phyloP scores from a whole-genome alignment of 768 basidiomycete genomes.

The Daedalea quercina region DNA sequence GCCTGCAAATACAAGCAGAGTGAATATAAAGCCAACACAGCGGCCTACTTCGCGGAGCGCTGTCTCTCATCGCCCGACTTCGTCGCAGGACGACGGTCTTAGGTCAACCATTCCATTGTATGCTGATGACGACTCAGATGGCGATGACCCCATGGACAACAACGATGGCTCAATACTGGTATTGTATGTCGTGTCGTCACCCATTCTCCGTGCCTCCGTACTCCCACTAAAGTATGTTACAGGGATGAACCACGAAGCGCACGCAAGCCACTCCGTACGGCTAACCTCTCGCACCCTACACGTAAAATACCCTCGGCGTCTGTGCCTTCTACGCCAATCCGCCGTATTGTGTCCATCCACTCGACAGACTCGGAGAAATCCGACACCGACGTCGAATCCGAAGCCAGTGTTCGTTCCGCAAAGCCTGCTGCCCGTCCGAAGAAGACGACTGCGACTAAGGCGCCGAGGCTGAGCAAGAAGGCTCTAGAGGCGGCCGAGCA shows the following conservation, averaged over 20 bases:
- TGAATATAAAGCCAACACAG: neutral
- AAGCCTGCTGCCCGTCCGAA: conserved; percentile 11
- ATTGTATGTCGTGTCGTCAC: conserved; percentile 4
- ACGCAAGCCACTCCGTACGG: conserved; percentile 35
- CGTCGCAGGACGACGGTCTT: neutral
- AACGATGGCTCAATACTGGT: conserved; percentile 26
- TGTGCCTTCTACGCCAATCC: conserved; percentile 4
- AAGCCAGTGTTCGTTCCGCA: neutral
- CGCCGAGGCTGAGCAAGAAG: conserved; percentile 32
- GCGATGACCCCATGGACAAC: conserved; percentile 10
- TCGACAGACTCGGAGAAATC: conserved; percentile 1
- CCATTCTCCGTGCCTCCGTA: conserved; percentile 14
- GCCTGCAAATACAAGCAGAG: neutral
- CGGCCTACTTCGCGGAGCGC: neutral
- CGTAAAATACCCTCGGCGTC: neutral
- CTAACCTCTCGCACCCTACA: neutral
- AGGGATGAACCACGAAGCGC: conserved; percentile 45
- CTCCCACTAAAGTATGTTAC: conserved; percentile 21
- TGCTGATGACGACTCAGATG: conserved; percentile 21
- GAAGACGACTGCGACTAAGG: conserved; percentile 11
- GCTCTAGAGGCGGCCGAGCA: conserved; percentile 36
- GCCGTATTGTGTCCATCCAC: neutral
- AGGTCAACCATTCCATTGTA: neutral
- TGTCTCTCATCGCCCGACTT: neutral
- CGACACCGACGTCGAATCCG: neutral